phyloP scores from a whole-genome alignment of 2,329 filamentous ascomycete species.

The Erysiphe pisi region DNA sequence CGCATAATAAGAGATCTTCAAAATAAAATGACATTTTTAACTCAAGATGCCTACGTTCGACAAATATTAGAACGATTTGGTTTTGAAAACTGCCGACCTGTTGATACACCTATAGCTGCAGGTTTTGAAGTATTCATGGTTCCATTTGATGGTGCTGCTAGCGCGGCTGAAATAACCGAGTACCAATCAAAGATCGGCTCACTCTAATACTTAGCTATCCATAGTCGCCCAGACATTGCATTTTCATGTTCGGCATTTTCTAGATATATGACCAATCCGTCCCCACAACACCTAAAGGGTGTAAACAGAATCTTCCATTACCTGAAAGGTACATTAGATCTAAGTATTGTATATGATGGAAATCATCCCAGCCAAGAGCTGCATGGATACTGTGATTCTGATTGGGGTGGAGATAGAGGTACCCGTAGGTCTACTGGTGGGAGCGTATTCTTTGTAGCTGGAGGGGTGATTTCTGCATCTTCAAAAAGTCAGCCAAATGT shows the following conservation, averaged over 20 bases:
- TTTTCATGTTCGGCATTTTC: neutral
- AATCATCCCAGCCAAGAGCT: neutral
- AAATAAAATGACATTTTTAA: neutral
- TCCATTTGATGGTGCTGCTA: neutral
- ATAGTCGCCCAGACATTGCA: neutral
- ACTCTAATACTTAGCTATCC: neutral
- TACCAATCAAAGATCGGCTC: constrained; percentile 3
- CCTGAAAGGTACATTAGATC: neutral
- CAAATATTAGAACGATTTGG: constrained; percentile 1
- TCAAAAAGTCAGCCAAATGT: neutral
- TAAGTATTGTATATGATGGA: neutral
- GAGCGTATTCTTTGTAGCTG: neutral
- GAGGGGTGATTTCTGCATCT: neutral
- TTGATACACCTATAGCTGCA: neutral
- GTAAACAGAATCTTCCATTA: neutral
- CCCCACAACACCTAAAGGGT: constrained; percentile 16
- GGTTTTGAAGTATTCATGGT: neutral
- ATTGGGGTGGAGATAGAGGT: neutral
- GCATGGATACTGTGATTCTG: neutral
- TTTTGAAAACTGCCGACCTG: neutral
- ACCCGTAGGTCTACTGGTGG: neutral
- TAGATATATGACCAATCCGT: constrained; percentile 1
- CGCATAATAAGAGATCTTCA: neutral
- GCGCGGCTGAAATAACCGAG: neutral
- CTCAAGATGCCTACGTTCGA: neutral